Evolutionary conservation across 2,329 filamentous ascomycete genomes (phyloP).

Genomic region (Monilinia fructicola): DNA sequence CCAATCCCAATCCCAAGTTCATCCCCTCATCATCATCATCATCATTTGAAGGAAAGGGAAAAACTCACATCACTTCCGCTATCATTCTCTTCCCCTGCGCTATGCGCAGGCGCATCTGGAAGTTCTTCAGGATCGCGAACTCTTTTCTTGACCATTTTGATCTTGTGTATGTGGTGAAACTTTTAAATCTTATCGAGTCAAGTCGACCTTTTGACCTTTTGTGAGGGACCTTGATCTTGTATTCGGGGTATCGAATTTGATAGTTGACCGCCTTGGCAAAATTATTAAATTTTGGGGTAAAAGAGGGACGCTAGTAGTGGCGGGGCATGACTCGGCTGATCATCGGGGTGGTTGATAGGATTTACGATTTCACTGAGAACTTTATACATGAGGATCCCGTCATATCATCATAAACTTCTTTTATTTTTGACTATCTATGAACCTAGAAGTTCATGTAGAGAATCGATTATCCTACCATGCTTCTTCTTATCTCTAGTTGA

Average conservation of each 20-base stretch:
- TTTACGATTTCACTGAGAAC: neutral
- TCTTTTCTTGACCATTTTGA: constrained; percentile 42
- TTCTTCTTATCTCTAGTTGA: constrained; percentile 5
- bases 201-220: neutral
- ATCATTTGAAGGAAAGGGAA: neutral
- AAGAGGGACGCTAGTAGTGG: constrained; percentile 9
- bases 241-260: constrained; percentile 10
- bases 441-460: constrained; percentile 2
- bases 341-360: neutral
- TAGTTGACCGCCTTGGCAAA: constrained; percentile 13
- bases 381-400: neutral
- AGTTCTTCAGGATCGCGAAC: constrained; percentile 40
- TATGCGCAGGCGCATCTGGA: constrained; percentile 35
- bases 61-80: constrained; percentile 37
- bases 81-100: constrained; percentile 33
- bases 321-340: constrained; percentile 9
- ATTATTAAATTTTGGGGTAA: constrained; percentile 2
- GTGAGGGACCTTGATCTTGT: neutral
- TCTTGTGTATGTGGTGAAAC: neutral
- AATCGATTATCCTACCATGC: constrained; percentile 3
- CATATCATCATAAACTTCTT: neutral
- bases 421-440: neutral
- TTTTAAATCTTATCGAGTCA: neutral
- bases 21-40: neutral
- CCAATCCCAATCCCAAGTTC: neutral